Evolutionary conservation across 495 filamentous ascomycete genomes (phyloP).

Genomic region (Talaromyces thailandensis): DNA sequence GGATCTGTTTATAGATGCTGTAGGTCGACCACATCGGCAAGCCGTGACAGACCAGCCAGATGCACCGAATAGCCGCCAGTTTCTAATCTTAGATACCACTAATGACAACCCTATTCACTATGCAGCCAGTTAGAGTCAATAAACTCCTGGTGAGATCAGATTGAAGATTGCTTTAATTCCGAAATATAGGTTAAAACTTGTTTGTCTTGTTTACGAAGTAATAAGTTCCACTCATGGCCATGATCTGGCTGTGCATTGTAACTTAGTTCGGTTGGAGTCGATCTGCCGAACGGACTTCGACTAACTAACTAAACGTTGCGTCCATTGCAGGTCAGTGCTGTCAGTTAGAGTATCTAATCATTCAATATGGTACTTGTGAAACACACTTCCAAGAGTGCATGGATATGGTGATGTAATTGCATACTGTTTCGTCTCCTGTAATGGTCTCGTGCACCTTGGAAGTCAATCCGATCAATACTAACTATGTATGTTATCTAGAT

Average conservation of each 20-base stretch:
- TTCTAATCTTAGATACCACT: background rate
- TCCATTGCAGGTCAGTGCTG: background rate
- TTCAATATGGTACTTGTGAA: background rate
- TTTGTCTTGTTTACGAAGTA: background rate
- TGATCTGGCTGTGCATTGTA: background rate
- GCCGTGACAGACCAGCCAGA: slow-evolving; percentile 1
- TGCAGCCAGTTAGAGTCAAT: background rate
- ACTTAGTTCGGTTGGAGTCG: background rate
- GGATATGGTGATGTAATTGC: background rate
- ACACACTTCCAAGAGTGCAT: background rate
- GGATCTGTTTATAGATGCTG: background rate
- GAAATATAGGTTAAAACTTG: background rate
- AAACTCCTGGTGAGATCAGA: background rate
- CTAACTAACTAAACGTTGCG: background rate
- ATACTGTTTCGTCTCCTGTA: background rate
- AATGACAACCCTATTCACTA: background rate
- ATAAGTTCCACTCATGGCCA: background rate
- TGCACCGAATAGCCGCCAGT: background rate
- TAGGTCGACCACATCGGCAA: background rate
- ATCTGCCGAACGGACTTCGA: background rate
- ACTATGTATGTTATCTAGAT: background rate
- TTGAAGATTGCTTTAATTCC: background rate
- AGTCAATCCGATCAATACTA: background rate
- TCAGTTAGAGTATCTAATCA: background rate
- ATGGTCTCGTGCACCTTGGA: background rate